Percentiles rank a stretch among this genome's conserved stretches.
These are phyloP conservation scores for Pythium folliculosum DNA, from an alignment of 352 stramenopile species.

Conservation along the genomic window DNA sequence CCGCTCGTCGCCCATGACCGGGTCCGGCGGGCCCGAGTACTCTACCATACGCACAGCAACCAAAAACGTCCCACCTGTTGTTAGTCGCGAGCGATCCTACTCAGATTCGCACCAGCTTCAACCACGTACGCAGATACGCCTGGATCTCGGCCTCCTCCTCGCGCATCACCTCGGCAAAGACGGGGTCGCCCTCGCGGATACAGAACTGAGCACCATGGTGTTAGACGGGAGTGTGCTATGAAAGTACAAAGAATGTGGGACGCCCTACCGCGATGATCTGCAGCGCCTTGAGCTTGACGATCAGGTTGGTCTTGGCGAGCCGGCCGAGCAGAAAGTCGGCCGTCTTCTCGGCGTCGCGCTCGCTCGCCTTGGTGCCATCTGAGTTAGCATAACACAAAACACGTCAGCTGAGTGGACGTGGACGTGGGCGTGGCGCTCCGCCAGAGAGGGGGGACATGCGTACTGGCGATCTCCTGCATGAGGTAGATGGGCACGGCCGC, in stretches of 20 bases:
- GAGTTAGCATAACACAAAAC: conserved; percentile 26
- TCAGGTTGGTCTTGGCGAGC: conserved; percentile 82
- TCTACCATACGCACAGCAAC: conserved; percentile 37
- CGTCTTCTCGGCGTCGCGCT: conserved; percentile 74
- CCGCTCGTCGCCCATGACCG: conserved; percentile 80
- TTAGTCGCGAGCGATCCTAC: conserved; percentile 9
- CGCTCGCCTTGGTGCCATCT: conserved; percentile 60
- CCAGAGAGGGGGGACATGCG: background rate
- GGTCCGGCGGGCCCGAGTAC: conserved; percentile 71
- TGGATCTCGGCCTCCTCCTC: conserved; percentile 74
- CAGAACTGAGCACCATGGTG: conserved; percentile 54
- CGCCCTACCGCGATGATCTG: conserved; percentile 75
- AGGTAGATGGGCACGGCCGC: conserved; percentile 80
- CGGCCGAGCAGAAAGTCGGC: conserved; percentile 76
- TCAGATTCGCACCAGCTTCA: background rate
- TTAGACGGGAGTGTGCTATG: background rate
- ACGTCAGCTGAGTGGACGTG: background rate
- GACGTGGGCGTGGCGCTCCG: background rate
- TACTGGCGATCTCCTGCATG: conserved; percentile 85
- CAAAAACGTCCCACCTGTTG: background rate
- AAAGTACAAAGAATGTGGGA: background rate
- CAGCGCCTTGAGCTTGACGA: conserved; percentile 84
- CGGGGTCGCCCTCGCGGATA: conserved; percentile 63
- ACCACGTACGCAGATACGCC: conserved; percentile 71
- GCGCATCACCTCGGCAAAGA: conserved; percentile 59